Percentiles rank a stretch among this genome's conserved stretches.
These are phyloP conservation scores for Penicillium sp. DNA, from an alignment of 2,329 filamentous ascomycete genomes.

Conservation along the genomic window DNA sequence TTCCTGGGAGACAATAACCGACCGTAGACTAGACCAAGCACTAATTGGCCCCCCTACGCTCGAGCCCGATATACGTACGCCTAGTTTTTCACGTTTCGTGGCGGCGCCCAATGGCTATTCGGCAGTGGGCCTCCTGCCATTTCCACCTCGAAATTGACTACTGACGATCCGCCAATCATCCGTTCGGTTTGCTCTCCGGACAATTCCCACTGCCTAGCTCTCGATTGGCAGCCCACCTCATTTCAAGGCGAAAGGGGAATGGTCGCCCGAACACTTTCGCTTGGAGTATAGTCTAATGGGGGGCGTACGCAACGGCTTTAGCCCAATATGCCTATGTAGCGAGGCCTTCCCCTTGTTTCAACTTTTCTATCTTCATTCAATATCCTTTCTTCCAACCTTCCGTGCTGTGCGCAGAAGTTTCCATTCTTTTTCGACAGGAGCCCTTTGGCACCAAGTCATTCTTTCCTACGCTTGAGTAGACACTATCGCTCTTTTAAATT, in stretches of 20 bases:
- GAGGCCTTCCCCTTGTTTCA: neutral
- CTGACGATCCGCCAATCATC: neutral
- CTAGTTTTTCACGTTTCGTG: neutral
- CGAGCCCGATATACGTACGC: neutral
- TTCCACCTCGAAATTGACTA: neutral
- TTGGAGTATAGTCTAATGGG: neutral
- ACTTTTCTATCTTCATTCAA: neutral
- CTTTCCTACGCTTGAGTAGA: neutral
- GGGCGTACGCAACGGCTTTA: neutral
- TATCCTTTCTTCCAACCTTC: neutral
- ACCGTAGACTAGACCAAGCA: neutral
- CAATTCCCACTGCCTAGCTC: neutral
- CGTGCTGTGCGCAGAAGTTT: constrained; percentile 1
- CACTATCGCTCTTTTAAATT: neutral
- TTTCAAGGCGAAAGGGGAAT: neutral
- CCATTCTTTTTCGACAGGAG: neutral
- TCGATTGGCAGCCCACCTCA: neutral
- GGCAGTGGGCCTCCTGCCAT: neutral
- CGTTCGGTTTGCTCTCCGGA: neutral
- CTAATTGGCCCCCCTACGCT: neutral
- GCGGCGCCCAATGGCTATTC: neutral
- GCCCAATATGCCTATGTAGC: neutral
- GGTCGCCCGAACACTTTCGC: neutral
- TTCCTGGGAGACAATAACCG: neutral
- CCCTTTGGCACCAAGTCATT: neutral